phyloP scores from a whole-genome alignment of 2,329 filamentous ascomycete genomes.

The Ascochyta koolunga region DNA sequence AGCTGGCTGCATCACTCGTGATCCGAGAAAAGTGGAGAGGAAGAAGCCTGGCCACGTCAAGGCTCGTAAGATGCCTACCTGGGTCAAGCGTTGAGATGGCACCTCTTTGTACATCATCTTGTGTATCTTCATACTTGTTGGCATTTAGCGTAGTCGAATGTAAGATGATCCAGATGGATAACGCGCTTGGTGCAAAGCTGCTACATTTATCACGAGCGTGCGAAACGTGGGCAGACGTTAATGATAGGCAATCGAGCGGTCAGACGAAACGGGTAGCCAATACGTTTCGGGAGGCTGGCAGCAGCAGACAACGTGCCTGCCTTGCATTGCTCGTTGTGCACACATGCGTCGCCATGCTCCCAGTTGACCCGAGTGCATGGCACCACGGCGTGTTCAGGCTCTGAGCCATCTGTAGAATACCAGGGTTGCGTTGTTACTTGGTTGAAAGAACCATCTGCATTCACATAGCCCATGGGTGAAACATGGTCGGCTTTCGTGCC shows the following conservation, averaged over 20 bases:
- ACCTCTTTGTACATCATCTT: conserved; percentile 29
- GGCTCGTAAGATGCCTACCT: conserved; percentile 96
- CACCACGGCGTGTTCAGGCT: background rate
- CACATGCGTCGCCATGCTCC: background rate
- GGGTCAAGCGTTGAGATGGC: conserved; percentile 78
- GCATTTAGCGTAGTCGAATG: conserved; percentile 24
- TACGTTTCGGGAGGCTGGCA: background rate
- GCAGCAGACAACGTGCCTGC: background rate
- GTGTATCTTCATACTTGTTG: conserved; percentile 19
- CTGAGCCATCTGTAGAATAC: background rate
- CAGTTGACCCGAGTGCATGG: background rate
- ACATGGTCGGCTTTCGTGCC: conserved; percentile 10
- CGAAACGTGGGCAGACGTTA: background rate
- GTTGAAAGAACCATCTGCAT: background rate
- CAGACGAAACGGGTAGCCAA: background rate
- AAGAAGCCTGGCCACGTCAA: conserved; percentile 98
- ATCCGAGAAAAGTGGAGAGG: conserved; percentile 90
- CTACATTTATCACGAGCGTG: background rate
- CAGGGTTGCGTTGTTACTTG: background rate
- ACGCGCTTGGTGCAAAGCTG: background rate
- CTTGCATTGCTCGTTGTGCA: background rate
- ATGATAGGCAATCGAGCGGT: background rate
- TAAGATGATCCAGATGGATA: conserved; percentile 7
- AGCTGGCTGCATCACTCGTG: conserved; percentile 93
- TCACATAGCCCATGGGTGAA: background rate